phyloP scores from a whole-genome alignment of 441 rosid species.

The Adansonia rubrostipa region DNA sequence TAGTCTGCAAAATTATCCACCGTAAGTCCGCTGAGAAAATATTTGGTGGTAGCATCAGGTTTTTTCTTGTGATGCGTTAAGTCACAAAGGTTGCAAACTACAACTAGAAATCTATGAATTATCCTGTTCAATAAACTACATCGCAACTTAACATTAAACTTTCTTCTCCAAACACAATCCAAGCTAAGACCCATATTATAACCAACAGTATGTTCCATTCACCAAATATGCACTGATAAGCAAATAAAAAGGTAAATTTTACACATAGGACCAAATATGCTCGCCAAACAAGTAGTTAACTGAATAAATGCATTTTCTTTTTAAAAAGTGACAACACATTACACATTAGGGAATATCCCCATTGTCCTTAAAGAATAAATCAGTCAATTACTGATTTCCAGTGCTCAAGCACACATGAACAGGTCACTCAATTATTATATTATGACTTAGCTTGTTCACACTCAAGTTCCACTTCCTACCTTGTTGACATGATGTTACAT shows the following conservation, averaged over 20 bases:
- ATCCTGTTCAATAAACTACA: not conserved
- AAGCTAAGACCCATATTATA: not conserved
- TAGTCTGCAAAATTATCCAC: constrained; percentile 35
- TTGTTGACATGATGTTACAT: not conserved
- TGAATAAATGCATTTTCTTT: not conserved
- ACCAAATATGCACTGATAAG: not conserved
- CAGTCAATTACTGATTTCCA: not conserved
- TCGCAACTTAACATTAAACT: not conserved
- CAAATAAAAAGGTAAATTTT: not conserved
- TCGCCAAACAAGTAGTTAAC: not conserved
- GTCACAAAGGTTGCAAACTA: not conserved
- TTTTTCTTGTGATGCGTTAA: not conserved
- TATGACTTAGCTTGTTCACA: not conserved
- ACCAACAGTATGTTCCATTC: not conserved
- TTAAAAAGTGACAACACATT: not conserved
- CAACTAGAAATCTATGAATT: not conserved
- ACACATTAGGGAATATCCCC: not conserved
- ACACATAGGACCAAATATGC: not conserved
- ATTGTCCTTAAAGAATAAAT: not conserved
- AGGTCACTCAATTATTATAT: not conserved
- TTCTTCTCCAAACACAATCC: not conserved
- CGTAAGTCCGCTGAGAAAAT: constrained; percentile 4
- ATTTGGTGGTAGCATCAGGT: not conserved
- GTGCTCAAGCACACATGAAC: not conserved
- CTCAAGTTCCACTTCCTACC: not conserved